phyloP scores from a whole-genome alignment of 768 basidiomycete genomes.

The Dentipellis fragilis region DNA sequence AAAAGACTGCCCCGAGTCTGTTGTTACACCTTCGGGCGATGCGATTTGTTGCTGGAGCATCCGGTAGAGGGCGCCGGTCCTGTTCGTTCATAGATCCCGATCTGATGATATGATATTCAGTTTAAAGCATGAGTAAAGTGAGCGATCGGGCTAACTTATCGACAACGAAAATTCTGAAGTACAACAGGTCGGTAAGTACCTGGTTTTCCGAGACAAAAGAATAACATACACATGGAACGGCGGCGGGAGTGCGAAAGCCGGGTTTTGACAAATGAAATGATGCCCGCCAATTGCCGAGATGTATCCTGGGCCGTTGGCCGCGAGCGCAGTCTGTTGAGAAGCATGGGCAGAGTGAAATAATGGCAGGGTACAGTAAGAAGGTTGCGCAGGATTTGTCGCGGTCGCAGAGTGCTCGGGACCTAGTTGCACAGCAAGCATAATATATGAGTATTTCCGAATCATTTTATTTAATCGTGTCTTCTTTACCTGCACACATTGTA shows the following conservation, averaged over 20 bases:
- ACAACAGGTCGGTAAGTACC: not conserved
- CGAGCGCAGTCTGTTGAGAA: constrained; percentile 16
- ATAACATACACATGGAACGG: constrained; percentile 50
- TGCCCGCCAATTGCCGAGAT: constrained; percentile 45
- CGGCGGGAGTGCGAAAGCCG: constrained; percentile 34
- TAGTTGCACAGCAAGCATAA: constrained; percentile 12
- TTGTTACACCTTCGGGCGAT: constrained; percentile 32
- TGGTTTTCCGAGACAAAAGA: not conserved
- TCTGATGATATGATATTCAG: constrained; percentile 17
- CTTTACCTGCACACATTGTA: constrained; percentile 43
- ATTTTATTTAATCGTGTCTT: not conserved
- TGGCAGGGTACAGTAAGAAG: constrained; percentile 45
- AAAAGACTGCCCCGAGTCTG: constrained; percentile 48
- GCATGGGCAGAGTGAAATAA: constrained; percentile 35
- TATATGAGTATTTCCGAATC: not conserved
- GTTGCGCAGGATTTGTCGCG: constrained; percentile 27
- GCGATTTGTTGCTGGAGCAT: constrained; percentile 27
- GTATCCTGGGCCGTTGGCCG: constrained; percentile 29
- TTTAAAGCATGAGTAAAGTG: not conserved
- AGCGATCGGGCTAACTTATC: constrained; percentile 26
- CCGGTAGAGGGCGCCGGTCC: constrained; percentile 35
- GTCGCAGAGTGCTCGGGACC: constrained; percentile 41
- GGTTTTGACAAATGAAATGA: constrained; percentile 42
- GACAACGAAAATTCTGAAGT: constrained; percentile 40
- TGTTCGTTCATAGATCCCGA: constrained; percentile 37